Base-by-base conservation (phyloP, 352 stramenopile genomes). In the Globisporangium irregulare region DNA sequence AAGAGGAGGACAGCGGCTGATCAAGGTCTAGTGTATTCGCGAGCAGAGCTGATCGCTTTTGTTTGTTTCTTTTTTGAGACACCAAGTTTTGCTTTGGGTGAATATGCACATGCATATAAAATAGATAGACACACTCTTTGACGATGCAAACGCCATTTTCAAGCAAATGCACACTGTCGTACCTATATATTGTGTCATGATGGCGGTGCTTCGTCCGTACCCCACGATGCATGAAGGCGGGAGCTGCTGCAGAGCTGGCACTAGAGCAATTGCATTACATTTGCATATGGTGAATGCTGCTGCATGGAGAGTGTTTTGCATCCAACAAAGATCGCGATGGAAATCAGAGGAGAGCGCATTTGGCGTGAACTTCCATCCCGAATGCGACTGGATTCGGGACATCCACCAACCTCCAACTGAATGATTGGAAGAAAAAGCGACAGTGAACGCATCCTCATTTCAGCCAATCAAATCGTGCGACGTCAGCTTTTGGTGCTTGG, bases 1-100 rank as follows among this genome's bases (percentile, higher is more conserved):
- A 22, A 46, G 67, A 68, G 41, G 61, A 60, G 29, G 29, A 32
- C 41, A 72, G 61, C 61, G 67, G 68, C 15, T 67, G 25, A 63
- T 55, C 9, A 27, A 18, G 9, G n/a, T 38, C 18, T 2, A 22
- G 34, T 38, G 8, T 6, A 32, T 34, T 29, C 2, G 25, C 34
- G 22, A 18, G 4, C 34, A 7, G 18, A 25, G 8, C 25, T 24
- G 10, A 46, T n/a, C 4, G 10, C 15, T 66, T n/a, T 29, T 59
- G 9, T 9, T 32, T 48, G 22, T 41, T 29, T 9, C 25, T 57
- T 58, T 29, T 41, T 27, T 43, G 27, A 27, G 3, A 36, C 9
- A 12, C 18, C 41, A 50, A 50, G 41, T 5, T 18, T 50, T 22
- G 18, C 15, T n/a, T 20, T 50, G 41, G 41, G 15, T 20, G 18